These are phyloP conservation scores for Penicillium oxalicum DNA, from an alignment of 2,329 filamentous ascomycete species.

Conservation along the genomic window DNA sequence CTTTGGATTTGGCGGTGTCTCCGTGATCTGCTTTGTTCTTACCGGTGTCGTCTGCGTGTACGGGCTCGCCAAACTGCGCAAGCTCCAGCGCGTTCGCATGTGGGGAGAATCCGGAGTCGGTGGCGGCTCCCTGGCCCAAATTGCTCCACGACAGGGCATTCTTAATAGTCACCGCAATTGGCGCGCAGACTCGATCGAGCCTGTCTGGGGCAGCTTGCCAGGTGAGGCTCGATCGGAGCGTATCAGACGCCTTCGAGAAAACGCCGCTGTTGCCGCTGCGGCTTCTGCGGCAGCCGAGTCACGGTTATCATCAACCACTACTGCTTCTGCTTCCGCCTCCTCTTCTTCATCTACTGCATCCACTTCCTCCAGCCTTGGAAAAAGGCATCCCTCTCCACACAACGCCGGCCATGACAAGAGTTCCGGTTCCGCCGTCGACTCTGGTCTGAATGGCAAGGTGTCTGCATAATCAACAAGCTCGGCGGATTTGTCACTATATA, in stretches of 20 bases:
- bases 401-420: conserved; percentile 4
- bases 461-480: neutral
- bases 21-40: conserved; percentile 62
- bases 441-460: neutral
- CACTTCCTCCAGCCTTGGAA: conserved; percentile 3
- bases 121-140: conserved; percentile 22
- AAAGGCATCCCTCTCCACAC: conserved; percentile 4
- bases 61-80: conserved; percentile 74
- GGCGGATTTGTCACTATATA: neutral
- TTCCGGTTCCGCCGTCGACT: neutral
- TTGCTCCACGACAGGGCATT: conserved; percentile 22
- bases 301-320: neutral
- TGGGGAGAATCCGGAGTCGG: conserved; percentile 54
- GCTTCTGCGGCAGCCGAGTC: conserved; percentile 15
- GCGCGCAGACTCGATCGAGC: conserved; percentile 41
- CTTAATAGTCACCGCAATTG: conserved; percentile 33
- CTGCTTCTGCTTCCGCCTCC: conserved; percentile 1
- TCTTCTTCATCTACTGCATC: conserved; percentile 2
- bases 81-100: conserved; percentile 86
- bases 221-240: conserved; percentile 36
- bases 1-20: conserved; percentile 75
- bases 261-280: conserved; percentile 22
- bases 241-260: conserved; percentile 32
- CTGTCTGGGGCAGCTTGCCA: conserved; percentile 34
- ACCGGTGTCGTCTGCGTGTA: conserved; percentile 75